Evolutionary conservation across 2,329 filamentous ascomycete species (phyloP).

Genomic region (Cordyceps cateniannulata): DNA sequence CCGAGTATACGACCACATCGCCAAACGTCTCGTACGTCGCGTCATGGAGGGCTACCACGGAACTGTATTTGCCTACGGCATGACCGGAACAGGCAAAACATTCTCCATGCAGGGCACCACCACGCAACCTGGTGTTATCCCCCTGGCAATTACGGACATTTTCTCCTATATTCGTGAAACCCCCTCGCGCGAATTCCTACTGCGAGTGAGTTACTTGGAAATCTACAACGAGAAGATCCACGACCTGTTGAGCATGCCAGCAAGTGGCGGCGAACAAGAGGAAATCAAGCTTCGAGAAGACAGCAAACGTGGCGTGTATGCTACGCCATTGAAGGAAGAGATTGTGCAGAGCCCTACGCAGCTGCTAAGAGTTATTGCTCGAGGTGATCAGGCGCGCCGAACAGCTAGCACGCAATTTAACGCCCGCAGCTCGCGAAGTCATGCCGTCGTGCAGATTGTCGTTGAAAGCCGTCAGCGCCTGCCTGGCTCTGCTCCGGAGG

Average conservation of each 20-base stretch:
- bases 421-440: slow-evolving; percentile 89
- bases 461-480: slow-evolving; percentile 91
- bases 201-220: slow-evolving; percentile 95
- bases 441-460: slow-evolving; percentile 97
- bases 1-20: slow-evolving; percentile 87
- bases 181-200: slow-evolving; percentile 84
- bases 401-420: slow-evolving; percentile 97
- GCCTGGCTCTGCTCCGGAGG: slow-evolving; percentile 44
- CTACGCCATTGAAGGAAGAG: slow-evolving; percentile 91
- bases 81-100: slow-evolving; percentile 98
- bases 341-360: slow-evolving; percentile 98
- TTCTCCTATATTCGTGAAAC: slow-evolving; percentile 99
- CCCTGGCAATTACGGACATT: slow-evolving; percentile 94
- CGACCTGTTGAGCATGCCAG: slow-evolving; percentile 76
- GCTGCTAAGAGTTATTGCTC: slow-evolving; percentile 85
- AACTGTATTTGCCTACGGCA: slow-evolving; percentile 96
- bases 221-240: slow-evolving; percentile 99
- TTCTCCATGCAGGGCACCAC: slow-evolving; percentile 99
- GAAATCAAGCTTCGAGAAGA: slow-evolving; percentile 98
- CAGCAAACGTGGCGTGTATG: slow-evolving; percentile 92
- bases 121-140: slow-evolving; percentile 91
- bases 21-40: slow-evolving; percentile 86
- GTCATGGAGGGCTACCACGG: slow-evolving; percentile 99
- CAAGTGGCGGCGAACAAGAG: slow-evolving; percentile 59
- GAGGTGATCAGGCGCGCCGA: slow-evolving; percentile 83